phyloP scores from a whole-genome alignment of 768 basidiomycete species.

The Suillus tomentosus region DNA sequence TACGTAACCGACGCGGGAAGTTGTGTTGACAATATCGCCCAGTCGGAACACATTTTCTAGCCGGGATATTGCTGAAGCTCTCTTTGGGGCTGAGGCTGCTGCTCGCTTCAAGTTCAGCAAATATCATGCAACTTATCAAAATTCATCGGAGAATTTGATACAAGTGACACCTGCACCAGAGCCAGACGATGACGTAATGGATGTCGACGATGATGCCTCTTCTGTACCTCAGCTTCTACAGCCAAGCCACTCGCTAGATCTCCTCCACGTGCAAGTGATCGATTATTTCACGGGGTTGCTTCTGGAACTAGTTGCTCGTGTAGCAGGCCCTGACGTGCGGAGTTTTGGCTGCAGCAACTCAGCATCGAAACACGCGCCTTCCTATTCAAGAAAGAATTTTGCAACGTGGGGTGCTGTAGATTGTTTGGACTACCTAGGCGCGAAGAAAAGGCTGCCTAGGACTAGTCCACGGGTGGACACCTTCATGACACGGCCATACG shows the following conservation, averaged over 20 bases:
- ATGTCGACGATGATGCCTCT: slow-evolving; percentile 58
- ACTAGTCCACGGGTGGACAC: slow-evolving; percentile 50
- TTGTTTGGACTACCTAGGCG: slow-evolving; percentile 57
- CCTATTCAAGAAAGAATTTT: slow-evolving; percentile 44
- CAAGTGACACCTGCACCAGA: slow-evolving; percentile 19
- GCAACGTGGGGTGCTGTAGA: slow-evolving; percentile 55
- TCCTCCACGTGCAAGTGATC: slow-evolving; percentile 67
- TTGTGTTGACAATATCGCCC: slow-evolving; percentile 30
- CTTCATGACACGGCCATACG: slow-evolving; percentile 54
- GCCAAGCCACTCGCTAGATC: slow-evolving; percentile 61
- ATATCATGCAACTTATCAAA: slow-evolving; percentile 38
- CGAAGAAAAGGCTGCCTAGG: slow-evolving; percentile 35
- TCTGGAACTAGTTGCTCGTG: slow-evolving; percentile 54
- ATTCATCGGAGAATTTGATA: slow-evolving; percentile 29
- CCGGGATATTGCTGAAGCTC: slow-evolving; percentile 48
- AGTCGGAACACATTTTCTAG: slow-evolving; percentile 46
- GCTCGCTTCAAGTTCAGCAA: slow-evolving; percentile 42
- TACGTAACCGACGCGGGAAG: slow-evolving; percentile 25
- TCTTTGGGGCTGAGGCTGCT: slow-evolving; percentile 45
- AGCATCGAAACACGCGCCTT: slow-evolving; percentile 60
- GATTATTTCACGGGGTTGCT: slow-evolving; percentile 69
- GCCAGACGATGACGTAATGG: slow-evolving; percentile 52
- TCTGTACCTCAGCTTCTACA: slow-evolving; percentile 30
- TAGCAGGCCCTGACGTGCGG: slow-evolving; percentile 50
- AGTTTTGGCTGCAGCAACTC: slow-evolving; percentile 34